Conservation (phyloP, 768 basidiomycete species). For the Phlebiopsis flavidoalba region DNA sequence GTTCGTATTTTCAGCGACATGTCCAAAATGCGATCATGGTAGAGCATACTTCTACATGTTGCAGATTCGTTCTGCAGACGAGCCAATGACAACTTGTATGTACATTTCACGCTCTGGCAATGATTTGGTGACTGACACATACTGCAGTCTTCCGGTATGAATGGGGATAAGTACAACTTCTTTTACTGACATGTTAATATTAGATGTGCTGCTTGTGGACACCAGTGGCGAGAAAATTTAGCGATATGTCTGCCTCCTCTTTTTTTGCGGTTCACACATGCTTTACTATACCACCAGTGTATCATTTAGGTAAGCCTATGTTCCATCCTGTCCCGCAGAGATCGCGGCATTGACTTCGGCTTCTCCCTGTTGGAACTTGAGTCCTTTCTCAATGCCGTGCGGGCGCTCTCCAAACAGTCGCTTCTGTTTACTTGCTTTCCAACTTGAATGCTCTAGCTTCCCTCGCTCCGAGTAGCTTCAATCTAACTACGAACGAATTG, state of each 20-base stretch:
- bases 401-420: no score
- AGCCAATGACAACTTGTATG: conserved; percentile 73
- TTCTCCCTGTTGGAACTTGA: no score
- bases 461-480: no score
- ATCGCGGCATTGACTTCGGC: background rate
- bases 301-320: background rate
- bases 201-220: conserved; percentile 58
- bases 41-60: conserved; percentile 93
- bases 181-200: background rate
- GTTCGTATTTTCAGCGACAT: conserved; percentile 33
- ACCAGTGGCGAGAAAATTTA: conserved; percentile 72
- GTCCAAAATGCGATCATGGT: conserved; percentile 77
- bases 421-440: no score
- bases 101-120: conserved; percentile 1
- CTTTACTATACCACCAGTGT: background rate
- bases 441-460: no score
- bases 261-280: background rate
- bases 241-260: background rate
- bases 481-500: no score
- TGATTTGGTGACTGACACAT: conserved; percentile 11
- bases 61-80: conserved; percentile 91
- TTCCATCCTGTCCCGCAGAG: background rate
- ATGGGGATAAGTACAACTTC: background rate
- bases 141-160: conserved; percentile 56
- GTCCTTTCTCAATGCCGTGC: no score